Evolutionary conservation across 495 filamentous ascomycete species (phyloP).

Genomic region (Lasiosphaeris hirsuta): DNA sequence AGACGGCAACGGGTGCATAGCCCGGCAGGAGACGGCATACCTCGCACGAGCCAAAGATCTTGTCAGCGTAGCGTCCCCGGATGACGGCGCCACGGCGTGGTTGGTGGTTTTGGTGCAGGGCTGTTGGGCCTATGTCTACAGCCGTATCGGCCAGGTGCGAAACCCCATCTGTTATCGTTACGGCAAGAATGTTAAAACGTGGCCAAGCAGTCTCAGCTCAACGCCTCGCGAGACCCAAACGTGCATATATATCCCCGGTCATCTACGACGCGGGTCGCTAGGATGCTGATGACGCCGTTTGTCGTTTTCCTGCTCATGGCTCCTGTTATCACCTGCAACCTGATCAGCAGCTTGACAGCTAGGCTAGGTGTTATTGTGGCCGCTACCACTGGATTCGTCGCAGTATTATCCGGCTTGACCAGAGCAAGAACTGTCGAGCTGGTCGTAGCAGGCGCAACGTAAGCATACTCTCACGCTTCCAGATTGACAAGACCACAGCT

Average conservation of each 20-base stretch:
- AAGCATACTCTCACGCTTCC: too few species aligned
- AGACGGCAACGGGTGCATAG: constrained; percentile 22
- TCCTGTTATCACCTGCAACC: too few species aligned
- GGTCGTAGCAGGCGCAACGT: too few species aligned
- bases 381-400: too few species aligned
- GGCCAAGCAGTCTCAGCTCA: background rate
- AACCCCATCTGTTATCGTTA: background rate
- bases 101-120: background rate
- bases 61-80: constrained; percentile 14
- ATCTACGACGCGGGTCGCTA: background rate
- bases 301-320: too few species aligned
- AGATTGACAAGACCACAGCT: too few species aligned
- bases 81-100: background rate
- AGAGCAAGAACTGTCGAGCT: too few species aligned
- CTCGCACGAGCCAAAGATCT: constrained; percentile 24
- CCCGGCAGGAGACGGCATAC: constrained; percentile 30
- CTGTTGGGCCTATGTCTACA: background rate
- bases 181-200: background rate
- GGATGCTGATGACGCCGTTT: too few species aligned
- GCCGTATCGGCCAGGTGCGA: background rate
- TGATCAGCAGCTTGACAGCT: too few species aligned
- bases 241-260: background rate
- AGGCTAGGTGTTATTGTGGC: too few species aligned
- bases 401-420: too few species aligned
- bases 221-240: constrained; percentile 1